phyloP scores from a whole-genome alignment of 441 rosid genomes.

The Rhodomyrtus psidioides region DNA sequence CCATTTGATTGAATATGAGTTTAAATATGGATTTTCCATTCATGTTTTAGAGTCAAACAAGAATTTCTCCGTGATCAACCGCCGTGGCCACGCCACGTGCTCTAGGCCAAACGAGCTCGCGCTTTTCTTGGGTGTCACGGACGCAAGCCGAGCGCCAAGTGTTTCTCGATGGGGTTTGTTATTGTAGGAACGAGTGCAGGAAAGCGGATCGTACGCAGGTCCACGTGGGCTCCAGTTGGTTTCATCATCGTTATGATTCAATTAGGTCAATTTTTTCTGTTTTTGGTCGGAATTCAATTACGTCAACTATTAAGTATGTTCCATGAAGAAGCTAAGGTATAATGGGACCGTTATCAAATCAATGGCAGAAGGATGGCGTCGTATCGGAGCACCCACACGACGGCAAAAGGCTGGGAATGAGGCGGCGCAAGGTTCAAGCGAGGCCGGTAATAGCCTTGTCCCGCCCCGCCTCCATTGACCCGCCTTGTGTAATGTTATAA shows the following conservation, averaged over 20 bases:
- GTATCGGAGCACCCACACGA: accelerated
- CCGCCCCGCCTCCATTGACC: accelerated
- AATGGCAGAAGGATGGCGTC: neutral
- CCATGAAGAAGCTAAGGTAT: neutral
- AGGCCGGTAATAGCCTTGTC: neutral
- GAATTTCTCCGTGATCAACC: neutral
- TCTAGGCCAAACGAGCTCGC: neutral
- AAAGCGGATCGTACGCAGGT: neutral
- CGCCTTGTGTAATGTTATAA: neutral
- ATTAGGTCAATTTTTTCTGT: no score
- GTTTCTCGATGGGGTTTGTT: neutral
- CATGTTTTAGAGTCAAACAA: no score
- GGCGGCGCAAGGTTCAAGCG: accelerated
- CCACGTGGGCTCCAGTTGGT: neutral
- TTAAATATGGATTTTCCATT: no score
- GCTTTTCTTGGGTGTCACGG: neutral
- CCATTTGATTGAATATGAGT: no score
- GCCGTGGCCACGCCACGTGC: neutral
- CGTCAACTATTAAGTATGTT: no score
- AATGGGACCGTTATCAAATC: neutral
- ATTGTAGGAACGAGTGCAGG: neutral
- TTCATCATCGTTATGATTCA: neutral
- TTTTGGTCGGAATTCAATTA: no score
- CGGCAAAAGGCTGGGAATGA: neutral
- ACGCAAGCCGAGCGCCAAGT: neutral